These are phyloP conservation scores for Globisporangium polare DNA, from an alignment of 352 stramenopile species.

Conservation along the genomic window DNA sequence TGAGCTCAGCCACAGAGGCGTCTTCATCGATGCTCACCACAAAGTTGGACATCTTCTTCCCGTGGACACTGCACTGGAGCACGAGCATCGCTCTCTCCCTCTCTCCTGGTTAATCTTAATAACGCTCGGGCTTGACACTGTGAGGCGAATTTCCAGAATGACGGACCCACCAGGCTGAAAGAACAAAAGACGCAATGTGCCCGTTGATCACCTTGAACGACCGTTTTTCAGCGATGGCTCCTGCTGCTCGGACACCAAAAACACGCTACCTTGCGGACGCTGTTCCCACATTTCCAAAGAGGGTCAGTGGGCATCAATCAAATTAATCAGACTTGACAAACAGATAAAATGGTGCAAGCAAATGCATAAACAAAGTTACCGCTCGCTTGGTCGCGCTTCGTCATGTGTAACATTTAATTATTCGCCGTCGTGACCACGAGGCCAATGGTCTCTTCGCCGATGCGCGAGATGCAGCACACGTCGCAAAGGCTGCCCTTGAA, in stretches of 20 bases:
- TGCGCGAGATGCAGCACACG: conserved; percentile 90
- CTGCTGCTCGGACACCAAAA: neutral
- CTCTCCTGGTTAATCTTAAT: neutral
- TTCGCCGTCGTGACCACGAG: conserved; percentile 83
- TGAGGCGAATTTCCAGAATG: neutral
- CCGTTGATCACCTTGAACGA: neutral
- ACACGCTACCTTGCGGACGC: neutral
- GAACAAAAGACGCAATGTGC: neutral
- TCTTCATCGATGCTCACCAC: neutral
- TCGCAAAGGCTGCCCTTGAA: conserved; percentile 91
- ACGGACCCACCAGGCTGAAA: neutral
- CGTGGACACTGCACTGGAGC: neutral
- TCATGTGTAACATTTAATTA: conserved; percentile 5
- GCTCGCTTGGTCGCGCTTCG: neutral
- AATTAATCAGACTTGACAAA: neutral
- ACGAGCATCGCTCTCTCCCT: neutral
- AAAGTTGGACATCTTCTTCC: neutral
- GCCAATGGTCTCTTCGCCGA: conserved; percentile 95
- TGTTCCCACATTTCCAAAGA: neutral
- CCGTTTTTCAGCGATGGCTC: neutral
- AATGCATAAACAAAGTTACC: conserved; percentile 1
- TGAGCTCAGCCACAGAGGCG: neutral
- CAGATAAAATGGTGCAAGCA: neutral
- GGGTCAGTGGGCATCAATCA: neutral
- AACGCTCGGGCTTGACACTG: no score